Evolutionary conservation across 176 grass and related monocot genomes (phyloP).

Genomic region (Zizania latifolia): DNA sequence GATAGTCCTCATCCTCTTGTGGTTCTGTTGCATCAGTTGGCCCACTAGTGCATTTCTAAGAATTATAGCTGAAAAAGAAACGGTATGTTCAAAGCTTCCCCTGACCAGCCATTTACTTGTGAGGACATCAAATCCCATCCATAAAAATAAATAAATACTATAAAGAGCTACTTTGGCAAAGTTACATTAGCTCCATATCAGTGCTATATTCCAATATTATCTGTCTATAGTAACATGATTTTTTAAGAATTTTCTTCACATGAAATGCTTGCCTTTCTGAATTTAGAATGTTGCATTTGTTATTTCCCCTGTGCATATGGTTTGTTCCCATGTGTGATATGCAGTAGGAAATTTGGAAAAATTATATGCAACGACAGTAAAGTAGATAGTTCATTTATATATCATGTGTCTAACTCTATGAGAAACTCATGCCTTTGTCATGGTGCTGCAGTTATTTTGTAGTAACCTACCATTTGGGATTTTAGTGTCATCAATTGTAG

Average conservation of each 20-base stretch:
- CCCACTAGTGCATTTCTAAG: not conserved
- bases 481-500: too few relatives aligned
- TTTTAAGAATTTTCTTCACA: not conserved
- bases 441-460: constrained; percentile 4
- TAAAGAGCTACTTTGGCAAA: constrained; percentile 3
- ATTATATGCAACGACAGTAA: not conserved
- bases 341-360: not conserved
- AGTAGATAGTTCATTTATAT: not conserved
- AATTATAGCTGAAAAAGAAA: not conserved
- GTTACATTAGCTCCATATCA: not conserved
- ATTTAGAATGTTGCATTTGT: not conserved
- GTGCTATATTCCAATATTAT: constrained; percentile 4
- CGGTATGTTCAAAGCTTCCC: not conserved
- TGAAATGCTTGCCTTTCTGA: not conserved
- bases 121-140: not conserved
- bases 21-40: not conserved
- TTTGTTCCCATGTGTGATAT: not conserved
- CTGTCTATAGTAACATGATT: not conserved
- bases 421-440: constrained; percentile 4
- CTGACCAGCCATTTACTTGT: not conserved
- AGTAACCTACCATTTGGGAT: too few relatives aligned
- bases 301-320: not conserved
- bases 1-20: not conserved
- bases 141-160: not conserved
- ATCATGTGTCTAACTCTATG: not conserved